Conservation (phyloP, 371 early-diverging fungal species). For the Syncephalastrum racemosum region DNA sequence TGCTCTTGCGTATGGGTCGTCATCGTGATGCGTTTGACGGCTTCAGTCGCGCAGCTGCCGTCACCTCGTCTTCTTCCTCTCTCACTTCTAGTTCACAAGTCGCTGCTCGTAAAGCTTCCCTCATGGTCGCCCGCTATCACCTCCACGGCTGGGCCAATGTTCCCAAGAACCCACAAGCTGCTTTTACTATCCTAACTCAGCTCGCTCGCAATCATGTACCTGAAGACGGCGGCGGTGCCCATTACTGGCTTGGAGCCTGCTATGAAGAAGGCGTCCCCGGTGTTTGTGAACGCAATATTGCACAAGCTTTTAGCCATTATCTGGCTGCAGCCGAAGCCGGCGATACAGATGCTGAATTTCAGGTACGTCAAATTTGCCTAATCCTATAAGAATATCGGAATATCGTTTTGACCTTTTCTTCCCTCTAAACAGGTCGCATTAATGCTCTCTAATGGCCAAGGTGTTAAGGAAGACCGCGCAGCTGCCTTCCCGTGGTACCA, state of each 20-base stretch:
- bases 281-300: constrained; percentile 14
- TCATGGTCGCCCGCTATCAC: constrained; percentile 34
- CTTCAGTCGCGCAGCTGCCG: constrained; percentile 26
- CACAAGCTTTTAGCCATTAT: constrained; percentile 26
- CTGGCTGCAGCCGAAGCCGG: constrained; percentile 19
- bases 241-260: constrained; percentile 33
- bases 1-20: constrained; percentile 36
- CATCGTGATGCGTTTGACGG: constrained; percentile 43
- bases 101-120: constrained; percentile 22
- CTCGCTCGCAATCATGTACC: constrained; percentile 9
- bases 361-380: constrained; percentile 12
- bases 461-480: constrained; percentile 34
- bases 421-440: constrained; percentile 21
- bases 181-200: constrained; percentile 18
- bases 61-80: background rate
- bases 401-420: background rate
- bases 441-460: constrained; percentile 44
- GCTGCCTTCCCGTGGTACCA: constrained; percentile 48
- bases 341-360: constrained; percentile 30
- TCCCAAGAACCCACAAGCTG: constrained; percentile 16
- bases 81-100: background rate
- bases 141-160: constrained; percentile 31
- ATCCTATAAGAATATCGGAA: background rate
- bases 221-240: constrained; percentile 16
- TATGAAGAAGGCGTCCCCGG: constrained; percentile 30